These are phyloP conservation scores for Lecanicillium sp. DNA, from an alignment of 2,329 filamentous ascomycete genomes.

Conservation along the genomic window DNA sequence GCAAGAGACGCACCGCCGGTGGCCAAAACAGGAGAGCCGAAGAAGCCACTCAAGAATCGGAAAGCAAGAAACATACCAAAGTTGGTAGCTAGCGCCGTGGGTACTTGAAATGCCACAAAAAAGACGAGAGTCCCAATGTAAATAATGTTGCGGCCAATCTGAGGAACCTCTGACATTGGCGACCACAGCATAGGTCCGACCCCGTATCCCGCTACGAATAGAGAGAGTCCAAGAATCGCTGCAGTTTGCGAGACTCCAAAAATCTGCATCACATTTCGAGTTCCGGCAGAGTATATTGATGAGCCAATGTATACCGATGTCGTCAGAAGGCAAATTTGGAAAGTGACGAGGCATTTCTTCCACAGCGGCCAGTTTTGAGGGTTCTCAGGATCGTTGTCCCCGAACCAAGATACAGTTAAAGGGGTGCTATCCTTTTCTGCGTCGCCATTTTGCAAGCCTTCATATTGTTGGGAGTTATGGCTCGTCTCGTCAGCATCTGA, in stretches of 20 bases:
- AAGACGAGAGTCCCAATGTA: conserved; percentile 12
- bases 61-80: conserved; percentile 12
- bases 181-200: conserved; percentile 12
- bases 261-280: conserved; percentile 4
- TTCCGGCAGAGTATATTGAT: conserved; percentile 1
- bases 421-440: too few relatives aligned
- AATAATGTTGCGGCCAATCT: conserved; percentile 11
- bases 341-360: conserved; percentile 4
- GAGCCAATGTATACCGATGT: conserved; percentile 5
- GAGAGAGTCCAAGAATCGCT: conserved; percentile 3
- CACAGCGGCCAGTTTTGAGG: conserved; percentile 4
- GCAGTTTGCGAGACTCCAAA: conserved; percentile 6
- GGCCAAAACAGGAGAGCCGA: conserved; percentile 9
- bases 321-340: conserved; percentile 5
- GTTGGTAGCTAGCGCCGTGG: conserved; percentile 10
- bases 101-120: conserved; percentile 11
- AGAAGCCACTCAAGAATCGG: conserved; percentile 14
- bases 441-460: too few relatives aligned
- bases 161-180: conserved; percentile 12
- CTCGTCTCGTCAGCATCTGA: too few relatives aligned
- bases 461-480: too few relatives aligned
- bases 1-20: conserved; percentile 8
- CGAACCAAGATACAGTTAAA: too few relatives aligned
- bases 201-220: conserved; percentile 5
- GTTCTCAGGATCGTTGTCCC: too few relatives aligned